These are phyloP conservation scores for Dactylis glomerata DNA, from an alignment of 176 grass and related monocot genomes.

Conservation along the genomic window DNA sequence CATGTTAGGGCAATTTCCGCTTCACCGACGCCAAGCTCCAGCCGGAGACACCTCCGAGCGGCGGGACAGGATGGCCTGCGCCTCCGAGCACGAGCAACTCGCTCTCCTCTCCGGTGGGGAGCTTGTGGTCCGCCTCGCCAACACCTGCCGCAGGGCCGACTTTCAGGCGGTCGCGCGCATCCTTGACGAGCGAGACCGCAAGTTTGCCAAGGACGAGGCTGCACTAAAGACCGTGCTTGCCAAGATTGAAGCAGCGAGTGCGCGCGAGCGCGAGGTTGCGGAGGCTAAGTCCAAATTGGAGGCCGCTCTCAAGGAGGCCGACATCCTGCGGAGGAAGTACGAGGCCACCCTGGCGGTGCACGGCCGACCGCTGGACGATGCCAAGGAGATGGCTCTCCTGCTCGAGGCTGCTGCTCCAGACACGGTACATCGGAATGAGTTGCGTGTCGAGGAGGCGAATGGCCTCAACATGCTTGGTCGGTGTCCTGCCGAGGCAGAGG, in stretches of 20 bases:
- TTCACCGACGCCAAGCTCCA: not conserved
- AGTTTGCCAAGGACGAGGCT: not conserved
- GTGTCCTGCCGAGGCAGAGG: not conserved
- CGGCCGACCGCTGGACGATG: not conserved
- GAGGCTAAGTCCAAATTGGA: not conserved
- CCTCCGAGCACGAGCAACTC: not conserved
- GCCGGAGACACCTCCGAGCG: not conserved
- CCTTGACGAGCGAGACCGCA: slow-evolving; percentile 30
- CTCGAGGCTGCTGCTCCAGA: not conserved
- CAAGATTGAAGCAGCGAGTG: not conserved
- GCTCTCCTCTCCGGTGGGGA: slow-evolving; percentile 21
- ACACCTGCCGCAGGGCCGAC: slow-evolving; percentile 13
- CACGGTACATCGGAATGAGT: not conserved
- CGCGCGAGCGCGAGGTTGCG: not conserved
- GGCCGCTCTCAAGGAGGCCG: not conserved
- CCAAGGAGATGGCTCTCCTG: not conserved
- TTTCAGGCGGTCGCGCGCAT: slow-evolving; percentile 21
- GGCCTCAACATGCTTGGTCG: not conserved
- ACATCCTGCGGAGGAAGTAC: not conserved
- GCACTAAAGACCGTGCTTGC: not conserved
- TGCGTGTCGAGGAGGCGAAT: not conserved
- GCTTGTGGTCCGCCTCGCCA: slow-evolving; percentile 25
- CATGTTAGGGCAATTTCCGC: not conserved
- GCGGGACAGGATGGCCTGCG: slow-evolving; percentile 3
- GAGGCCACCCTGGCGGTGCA: not conserved